Percentiles rank a stretch among this genome's conserved stretches.
Conservation (phyloP, 441 rosid genomes). For the Breynia disticha region DNA sequence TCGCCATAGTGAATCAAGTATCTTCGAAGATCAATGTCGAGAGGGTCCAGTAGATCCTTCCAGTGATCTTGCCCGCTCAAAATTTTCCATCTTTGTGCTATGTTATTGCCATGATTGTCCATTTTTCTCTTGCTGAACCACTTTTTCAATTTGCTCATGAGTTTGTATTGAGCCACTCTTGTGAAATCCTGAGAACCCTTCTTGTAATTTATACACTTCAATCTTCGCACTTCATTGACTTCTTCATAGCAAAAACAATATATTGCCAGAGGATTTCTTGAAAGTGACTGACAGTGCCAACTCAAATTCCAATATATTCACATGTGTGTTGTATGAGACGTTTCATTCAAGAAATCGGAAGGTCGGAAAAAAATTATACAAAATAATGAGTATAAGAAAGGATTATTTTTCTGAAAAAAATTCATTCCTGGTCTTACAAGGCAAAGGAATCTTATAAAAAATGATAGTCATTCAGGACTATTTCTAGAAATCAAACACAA, state of each 20-base stretch:
- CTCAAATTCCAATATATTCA: not conserved
- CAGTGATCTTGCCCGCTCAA: constrained; percentile 57
- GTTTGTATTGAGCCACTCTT: too few species aligned
- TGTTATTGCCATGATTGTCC: not conserved
- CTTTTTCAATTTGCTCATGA: constrained; percentile 7
- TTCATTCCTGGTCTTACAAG: too few species aligned
- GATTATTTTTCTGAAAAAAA: too few species aligned
- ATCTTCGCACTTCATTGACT: not conserved
- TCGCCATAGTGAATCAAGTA: constrained; percentile 70
- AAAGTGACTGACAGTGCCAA: not conserved
- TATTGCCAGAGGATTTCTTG: not conserved
- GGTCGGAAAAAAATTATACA: too few species aligned
- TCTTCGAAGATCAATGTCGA: constrained; percentile 60
- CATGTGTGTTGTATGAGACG: constrained; percentile 1
- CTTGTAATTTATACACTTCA: not conserved
- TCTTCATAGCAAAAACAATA: not conserved
- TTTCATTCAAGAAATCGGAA: not conserved
- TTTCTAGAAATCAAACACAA: too few species aligned
- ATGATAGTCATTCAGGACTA: too few species aligned
- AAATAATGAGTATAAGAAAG: too few species aligned
- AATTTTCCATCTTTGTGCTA: constrained; percentile 51
- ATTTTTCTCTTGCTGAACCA: constrained; percentile 20
- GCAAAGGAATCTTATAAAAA: too few species aligned
- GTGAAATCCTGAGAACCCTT: not conserved
- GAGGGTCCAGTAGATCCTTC: constrained; percentile 55